Conservation (phyloP, 129 eudicot species). For the Pittosporum tobira region DNA sequence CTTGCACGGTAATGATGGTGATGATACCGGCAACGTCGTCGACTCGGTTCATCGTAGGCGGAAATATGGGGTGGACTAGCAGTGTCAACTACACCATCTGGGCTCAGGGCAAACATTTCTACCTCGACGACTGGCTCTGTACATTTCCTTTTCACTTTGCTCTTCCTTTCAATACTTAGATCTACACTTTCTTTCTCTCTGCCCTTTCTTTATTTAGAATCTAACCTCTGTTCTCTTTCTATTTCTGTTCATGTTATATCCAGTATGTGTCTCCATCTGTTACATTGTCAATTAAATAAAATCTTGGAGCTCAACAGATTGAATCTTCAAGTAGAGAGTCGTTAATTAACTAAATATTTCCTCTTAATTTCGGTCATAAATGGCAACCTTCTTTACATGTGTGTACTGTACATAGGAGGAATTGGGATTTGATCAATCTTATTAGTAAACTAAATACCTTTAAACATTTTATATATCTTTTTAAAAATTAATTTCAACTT, state of each 20-base stretch:
- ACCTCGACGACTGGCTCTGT: conserved; percentile 85
- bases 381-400: neutral
- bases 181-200: neutral
- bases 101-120: conserved; percentile 59
- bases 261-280: too few relatives aligned
- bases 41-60: conserved; percentile 52
- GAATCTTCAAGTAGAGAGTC: neutral
- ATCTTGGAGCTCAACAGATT: too few relatives aligned
- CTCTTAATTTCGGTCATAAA: neutral
- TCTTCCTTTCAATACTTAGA: neutral
- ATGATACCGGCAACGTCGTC: conserved; percentile 51
- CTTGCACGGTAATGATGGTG: conserved; percentile 26
- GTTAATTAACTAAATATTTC: too few relatives aligned
- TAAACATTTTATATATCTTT: too few relatives aligned
- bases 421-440: too few relatives aligned
- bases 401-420: neutral
- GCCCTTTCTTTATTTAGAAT: too few relatives aligned
- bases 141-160: neutral
- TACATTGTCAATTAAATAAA: too few relatives aligned
- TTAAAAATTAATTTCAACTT: too few relatives aligned
- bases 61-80: conserved; percentile 50
- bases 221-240: neutral
- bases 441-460: too few relatives aligned
- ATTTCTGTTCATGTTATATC: neutral
- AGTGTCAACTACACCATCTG: conserved; percentile 61